phyloP scores from a whole-genome alignment of 108 stramenopile species.

The Skeletonema menzelii region DNA sequence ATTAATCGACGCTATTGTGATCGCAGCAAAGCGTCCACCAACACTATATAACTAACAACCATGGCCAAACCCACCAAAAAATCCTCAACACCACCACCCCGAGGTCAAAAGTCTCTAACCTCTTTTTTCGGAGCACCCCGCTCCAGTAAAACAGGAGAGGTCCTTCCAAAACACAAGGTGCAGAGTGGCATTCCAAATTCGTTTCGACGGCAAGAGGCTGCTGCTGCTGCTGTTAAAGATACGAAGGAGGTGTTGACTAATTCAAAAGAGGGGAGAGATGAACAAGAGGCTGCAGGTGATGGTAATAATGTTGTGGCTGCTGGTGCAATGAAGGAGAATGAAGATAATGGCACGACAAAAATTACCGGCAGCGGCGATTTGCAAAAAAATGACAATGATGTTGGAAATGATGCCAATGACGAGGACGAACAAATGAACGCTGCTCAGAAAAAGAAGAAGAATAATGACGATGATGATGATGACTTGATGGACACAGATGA shows the following conservation, averaged over 20 bases:
- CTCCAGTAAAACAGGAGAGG: constrained; percentile 14
- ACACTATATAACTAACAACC: too few relatives aligned
- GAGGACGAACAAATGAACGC: background rate
- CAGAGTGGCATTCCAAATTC: constrained; percentile 9
- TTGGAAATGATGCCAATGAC: background rate
- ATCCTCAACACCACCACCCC: background rate
- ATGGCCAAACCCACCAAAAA: constrained; percentile 5
- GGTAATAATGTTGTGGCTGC: too few relatives aligned
- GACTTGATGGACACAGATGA: constrained; percentile 37
- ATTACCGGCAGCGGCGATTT: background rate
- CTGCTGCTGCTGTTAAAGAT: constrained; percentile 21
- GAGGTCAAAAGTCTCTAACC: constrained; percentile 30
- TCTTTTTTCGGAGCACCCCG: constrained; percentile 57
- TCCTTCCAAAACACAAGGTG: background rate
- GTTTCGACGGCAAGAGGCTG: constrained; percentile 1
- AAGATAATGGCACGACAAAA: constrained; percentile 24
- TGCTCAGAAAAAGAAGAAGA: background rate
- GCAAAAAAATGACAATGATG: constrained; percentile 5
- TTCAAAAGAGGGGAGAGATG: background rate
- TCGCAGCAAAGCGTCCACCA: too few relatives aligned
- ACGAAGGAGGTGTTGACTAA: background rate
- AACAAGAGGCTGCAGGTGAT: background rate
- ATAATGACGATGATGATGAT: constrained; percentile 1
- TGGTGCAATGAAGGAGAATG: constrained; percentile 15
- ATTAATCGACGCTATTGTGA: too few relatives aligned